Evolutionary conservation across 1,284 basidiomycete species (phyloP).

Genomic region (Sporisorium sorghi): DNA sequence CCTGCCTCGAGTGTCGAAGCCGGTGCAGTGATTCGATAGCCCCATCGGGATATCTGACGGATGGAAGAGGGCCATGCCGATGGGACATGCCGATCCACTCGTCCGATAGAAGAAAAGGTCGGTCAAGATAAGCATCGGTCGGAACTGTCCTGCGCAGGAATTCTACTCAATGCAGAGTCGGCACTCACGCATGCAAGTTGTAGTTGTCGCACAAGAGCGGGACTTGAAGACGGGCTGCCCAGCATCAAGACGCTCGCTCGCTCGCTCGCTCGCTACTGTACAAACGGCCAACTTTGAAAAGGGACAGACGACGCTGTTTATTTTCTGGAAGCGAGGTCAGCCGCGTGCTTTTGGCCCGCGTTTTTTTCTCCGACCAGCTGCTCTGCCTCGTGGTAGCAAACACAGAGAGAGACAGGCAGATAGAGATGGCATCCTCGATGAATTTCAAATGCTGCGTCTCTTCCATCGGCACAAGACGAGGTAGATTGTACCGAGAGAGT

Average conservation of each 20-base stretch:
- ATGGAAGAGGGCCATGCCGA: no score
- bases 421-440: neutral
- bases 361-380: neutral
- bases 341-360: slow-evolving; percentile 20
- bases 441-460: neutral
- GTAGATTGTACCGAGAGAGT: no score
- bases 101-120: neutral
- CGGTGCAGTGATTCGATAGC: slow-evolving; percentile 9
- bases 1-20: slow-evolving; percentile 27
- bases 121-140: neutral
- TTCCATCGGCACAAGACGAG: neutral
- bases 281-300: neutral
- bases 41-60: neutral
- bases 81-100: neutral
- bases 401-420: neutral
- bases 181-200: neutral
- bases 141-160: neutral
- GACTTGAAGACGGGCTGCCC: neutral
- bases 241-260: neutral
- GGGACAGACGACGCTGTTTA: no score
- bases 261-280: no score
- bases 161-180: neutral
- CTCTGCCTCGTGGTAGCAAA: slow-evolving; percentile 4
- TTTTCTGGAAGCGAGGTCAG: slow-evolving; percentile 3
- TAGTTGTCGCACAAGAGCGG: neutral